Evolutionary conservation across 2,329 filamentous ascomycete genomes (phyloP), one percentile per base, ranked within the genome.

Genomic region (Atkinsonella texensis): DNA sequence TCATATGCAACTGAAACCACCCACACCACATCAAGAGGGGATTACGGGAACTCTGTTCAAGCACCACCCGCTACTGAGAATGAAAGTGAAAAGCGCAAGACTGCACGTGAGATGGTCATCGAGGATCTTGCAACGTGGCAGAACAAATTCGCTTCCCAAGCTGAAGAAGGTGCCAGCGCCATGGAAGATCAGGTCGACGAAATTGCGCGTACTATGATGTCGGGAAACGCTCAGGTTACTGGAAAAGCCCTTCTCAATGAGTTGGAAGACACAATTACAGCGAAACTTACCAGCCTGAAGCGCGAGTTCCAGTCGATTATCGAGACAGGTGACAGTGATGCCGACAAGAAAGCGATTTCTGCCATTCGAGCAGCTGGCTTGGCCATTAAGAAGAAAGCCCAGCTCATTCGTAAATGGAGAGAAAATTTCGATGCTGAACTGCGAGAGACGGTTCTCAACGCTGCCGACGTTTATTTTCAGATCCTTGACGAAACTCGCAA

Each of bases 81-180:
- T 35, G 77, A 80, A 52, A 73, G 76, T 32, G 76, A 81, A 28
- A 66, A 72, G 15, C 76, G 79, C 28, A 77, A 77, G 50, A 76
- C 74, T 4, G 78, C 78, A 2, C 80, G 81, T 44, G 78, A 84
- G 60, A 79, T 79, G 56, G 86, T 97, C 42, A 76, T 82, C 1
- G 78, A 84, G 44, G 93, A 98, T 64, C 76, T 98, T 13, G 77
- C 80, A 57, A 76, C 77, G 52, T 98, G 93, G 91, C 86, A 96
- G 67, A 80, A 81, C 55, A 94, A 95, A 62, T 96, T 95, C 64
- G 79, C 86, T 31, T 81, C 83, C 54, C 89, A 89, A 10, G 88
- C 88, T 8, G 86, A 94, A 54, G 89, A 94, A 63, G 90, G 89
- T 5, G 77, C 77, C 4, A 62, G 64, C 18, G 79, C 93, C 55